These are phyloP conservation scores for Aspergillus tanneri DNA, from an alignment of 2,329 filamentous ascomycete species.

Conservation along the genomic window DNA sequence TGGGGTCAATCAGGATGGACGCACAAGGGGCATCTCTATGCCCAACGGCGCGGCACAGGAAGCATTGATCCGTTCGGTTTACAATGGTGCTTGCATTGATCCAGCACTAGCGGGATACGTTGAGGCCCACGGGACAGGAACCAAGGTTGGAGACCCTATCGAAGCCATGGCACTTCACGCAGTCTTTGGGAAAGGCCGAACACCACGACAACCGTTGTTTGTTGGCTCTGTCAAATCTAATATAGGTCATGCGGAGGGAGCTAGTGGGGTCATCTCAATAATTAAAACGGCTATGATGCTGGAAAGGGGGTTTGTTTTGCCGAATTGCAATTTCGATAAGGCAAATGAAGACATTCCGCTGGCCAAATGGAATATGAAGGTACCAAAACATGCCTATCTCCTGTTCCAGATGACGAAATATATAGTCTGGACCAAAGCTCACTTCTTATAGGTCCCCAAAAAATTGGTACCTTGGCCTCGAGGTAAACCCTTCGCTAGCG, in stretches of 20 bases:
- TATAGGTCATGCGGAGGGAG: constrained; percentile 48
- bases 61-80: constrained; percentile 47
- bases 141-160: constrained; percentile 22
- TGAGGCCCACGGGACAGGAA: constrained; percentile 27
- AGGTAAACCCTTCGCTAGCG: constrained; percentile 10
- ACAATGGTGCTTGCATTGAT: constrained; percentile 44
- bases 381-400: constrained; percentile 27
- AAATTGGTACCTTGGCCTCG: constrained; percentile 12
- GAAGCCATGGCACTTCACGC: constrained; percentile 11
- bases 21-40: constrained; percentile 14
- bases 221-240: constrained; percentile 39
- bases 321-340: constrained; percentile 24
- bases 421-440: no score
- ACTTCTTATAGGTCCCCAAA: constrained; percentile 6
- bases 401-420: no score
- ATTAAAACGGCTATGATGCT: constrained; percentile 47
- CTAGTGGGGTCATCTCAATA: constrained; percentile 44
- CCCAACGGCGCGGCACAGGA: constrained; percentile 21
- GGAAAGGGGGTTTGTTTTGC: constrained; percentile 33
- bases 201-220: constrained; percentile 11
- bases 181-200: background rate
- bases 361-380: constrained; percentile 19
- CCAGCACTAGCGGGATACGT: constrained; percentile 16
- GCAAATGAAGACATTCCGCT: constrained; percentile 30
- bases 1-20: constrained; percentile 35